A percentile compares a stretch with the other conserved stretches of the same genome.
Evolutionary conservation across 2,329 filamentous ascomycete species (phyloP).

Genomic region (Scedosporium aurantiacum): DNA sequence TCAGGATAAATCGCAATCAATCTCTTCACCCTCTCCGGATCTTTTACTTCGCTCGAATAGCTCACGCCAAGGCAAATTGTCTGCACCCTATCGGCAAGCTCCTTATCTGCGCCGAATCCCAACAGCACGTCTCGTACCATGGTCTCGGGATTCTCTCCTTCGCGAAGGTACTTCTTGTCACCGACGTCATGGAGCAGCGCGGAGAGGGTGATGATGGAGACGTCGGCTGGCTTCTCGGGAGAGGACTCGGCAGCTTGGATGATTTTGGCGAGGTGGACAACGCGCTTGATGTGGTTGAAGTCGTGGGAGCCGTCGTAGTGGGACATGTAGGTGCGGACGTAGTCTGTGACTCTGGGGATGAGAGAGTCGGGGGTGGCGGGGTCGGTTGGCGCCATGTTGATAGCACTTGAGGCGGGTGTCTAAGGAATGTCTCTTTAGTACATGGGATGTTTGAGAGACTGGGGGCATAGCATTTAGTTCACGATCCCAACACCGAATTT

Average conservation of each 20-base stretch:
- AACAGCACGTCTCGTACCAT: constrained; percentile 45
- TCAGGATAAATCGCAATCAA: constrained; percentile 61
- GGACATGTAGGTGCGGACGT: constrained; percentile 62
- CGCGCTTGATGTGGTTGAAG: constrained; percentile 72
- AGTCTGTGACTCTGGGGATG: constrained; percentile 47
- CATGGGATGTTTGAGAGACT: neutral
- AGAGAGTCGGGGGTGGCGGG: constrained; percentile 20
- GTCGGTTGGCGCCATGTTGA: neutral
- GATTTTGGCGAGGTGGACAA: constrained; percentile 59
- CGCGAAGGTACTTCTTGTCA: constrained; percentile 66
- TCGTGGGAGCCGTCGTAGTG: constrained; percentile 80
- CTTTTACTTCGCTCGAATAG: constrained; percentile 61
- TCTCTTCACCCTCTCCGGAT: constrained; percentile 46
- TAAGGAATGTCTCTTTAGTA: neutral
- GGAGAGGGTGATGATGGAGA: constrained; percentile 50
- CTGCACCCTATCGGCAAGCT: constrained; percentile 57
- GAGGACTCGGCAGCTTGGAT: constrained; percentile 43
- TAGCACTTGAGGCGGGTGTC: too few species aligned
- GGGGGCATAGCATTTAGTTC: neutral
- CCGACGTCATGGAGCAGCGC: constrained; percentile 82
- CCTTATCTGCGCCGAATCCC: constrained; percentile 40
- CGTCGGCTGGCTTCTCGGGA: constrained; percentile 27
- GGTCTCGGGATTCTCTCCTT: constrained; percentile 44
- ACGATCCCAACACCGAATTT: neutral
- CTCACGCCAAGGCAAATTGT: constrained; percentile 65